A percentile compares a stretch with the other conserved stretches of the same genome.
Conservation (phyloP, 2,329 filamentous ascomycete genomes). For the Lasiodiplodia theobromae region DNA sequence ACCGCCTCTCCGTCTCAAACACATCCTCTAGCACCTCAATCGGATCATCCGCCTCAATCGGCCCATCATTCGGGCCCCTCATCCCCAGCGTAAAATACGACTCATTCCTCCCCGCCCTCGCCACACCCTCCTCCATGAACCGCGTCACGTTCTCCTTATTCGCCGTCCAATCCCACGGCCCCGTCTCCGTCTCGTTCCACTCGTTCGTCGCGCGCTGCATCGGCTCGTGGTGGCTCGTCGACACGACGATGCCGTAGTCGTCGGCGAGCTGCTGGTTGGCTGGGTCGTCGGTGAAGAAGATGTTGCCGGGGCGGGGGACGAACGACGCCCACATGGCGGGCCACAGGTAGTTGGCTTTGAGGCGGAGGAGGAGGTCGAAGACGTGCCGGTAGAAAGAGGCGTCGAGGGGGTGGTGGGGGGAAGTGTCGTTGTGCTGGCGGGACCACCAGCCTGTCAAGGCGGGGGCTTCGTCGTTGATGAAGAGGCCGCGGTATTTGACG, state of each 20-base stretch:
- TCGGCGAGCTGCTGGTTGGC: constrained; percentile 34
- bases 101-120: constrained; percentile 30
- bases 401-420: constrained; percentile 26
- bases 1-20: constrained; percentile 25
- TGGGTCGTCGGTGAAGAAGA: constrained; percentile 36
- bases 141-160: constrained; percentile 33
- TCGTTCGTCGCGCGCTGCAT: constrained; percentile 36
- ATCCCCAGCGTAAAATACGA: constrained; percentile 34
- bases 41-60: constrained; percentile 30
- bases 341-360: constrained; percentile 37
- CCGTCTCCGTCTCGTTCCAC: constrained; percentile 28
- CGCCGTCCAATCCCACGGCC: constrained; percentile 33
- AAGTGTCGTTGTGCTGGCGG: constrained; percentile 21
- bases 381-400: constrained; percentile 31
- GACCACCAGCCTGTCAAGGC: constrained; percentile 33
- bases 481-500: constrained; percentile 33
- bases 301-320: constrained; percentile 33
- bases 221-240: constrained; percentile 35
- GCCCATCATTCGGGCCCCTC: constrained; percentile 32
- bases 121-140: constrained; percentile 33
- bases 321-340: constrained; percentile 35
- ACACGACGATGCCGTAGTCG: constrained; percentile 35
- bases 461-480: constrained; percentile 34
- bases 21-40: constrained; percentile 28
- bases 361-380: constrained; percentile 32